Conservation (phyloP, 225 moss, liverwort and hornwort genomes). For the Sphagnum tenellum region DNA sequence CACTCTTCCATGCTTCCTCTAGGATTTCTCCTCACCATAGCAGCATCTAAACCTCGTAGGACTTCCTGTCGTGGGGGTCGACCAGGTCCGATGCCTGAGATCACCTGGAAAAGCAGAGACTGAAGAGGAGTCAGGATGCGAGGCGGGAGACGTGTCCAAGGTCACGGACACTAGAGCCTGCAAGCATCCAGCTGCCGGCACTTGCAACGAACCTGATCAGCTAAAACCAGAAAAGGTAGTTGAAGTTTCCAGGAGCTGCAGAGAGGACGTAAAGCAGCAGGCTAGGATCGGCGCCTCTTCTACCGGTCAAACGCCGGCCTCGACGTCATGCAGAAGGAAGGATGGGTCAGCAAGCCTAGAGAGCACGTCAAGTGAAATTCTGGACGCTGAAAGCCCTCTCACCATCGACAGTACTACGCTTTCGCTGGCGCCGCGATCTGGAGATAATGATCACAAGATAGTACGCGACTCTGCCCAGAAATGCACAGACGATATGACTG, state of each 20-base stretch:
- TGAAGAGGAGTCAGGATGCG: no score
- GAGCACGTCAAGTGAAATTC: conserved; percentile 67
- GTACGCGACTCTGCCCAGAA: neutral
- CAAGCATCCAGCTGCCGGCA: conserved; percentile 12
- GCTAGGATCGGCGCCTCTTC: conserved; percentile 6
- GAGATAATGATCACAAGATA: conserved; percentile 6
- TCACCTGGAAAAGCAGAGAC: no score
- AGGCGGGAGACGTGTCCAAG: no score
- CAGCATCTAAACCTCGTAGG: no score
- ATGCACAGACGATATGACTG: conserved; percentile 10
- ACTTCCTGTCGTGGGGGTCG: neutral
- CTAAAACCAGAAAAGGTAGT: conserved; percentile 1
- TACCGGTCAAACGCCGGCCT: conserved; percentile 7
- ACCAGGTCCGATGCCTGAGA: conserved; percentile 14
- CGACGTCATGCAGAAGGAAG: conserved; percentile 19
- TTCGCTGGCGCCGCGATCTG: conserved; percentile 6
- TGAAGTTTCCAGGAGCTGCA: no score
- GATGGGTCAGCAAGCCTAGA: conserved; percentile 56
- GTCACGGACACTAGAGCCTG: conserved; percentile 14
- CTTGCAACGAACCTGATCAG: neutral
- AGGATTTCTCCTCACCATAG: no score
- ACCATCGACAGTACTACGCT: conserved; percentile 32
- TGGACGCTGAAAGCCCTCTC: conserved; percentile 65
- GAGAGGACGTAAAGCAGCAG: no score
- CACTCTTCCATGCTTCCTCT: no score